Evolutionary conservation across 495 filamentous ascomycete genomes (phyloP), one percentile per base, ranked within the genome.

Genomic region (Penicillium ochrochloron): DNA sequence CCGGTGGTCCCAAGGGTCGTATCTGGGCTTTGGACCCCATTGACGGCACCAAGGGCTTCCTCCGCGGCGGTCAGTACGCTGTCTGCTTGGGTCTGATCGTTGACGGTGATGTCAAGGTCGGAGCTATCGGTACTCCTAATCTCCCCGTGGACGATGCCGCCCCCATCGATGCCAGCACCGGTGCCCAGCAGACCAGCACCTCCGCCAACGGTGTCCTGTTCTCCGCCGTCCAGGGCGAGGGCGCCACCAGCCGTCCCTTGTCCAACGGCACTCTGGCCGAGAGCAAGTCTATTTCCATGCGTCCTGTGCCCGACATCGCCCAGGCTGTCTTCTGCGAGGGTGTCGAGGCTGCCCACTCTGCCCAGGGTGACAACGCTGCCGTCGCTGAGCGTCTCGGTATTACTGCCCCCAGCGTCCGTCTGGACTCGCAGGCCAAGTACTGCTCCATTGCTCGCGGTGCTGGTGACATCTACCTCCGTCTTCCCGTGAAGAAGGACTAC

Each of bases 351-450:
- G 91, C 86, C 2, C 95, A 99, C 81, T 96, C 92, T 35, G 86
- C 88, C 59, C 96, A 98, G 77, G 86, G 85, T 60, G 92, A 97
- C 72, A 88, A 96, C 63, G 90, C 89, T 35, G 85, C 85, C 62
- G 97, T 99, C 70, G 94, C 94, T 39, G 76, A 86, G 69, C 89
- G 85, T 67, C 82, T 99, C 2, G 92, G 92, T 2, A 97, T 99
- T 69, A 93, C 91, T 17, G 87, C 86, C 64, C 85, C 89, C 3
- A 91, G 90, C 65, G 93, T 99, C 56, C 83, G 92, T 41, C 91
- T 98, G 88, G 95, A 99, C 79, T 97, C 93, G 21, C 96, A 98
- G 78, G 93, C 95, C 59, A 99, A 99, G 76, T 99, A 99, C 74
- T 94, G 88, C 51, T 93, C 90, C 3, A 94, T 99, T 73, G 94